These are phyloP conservation scores for Diacronema lutheri DNA, from an alignment of 78 protist species.

Conservation along the genomic window DNA sequence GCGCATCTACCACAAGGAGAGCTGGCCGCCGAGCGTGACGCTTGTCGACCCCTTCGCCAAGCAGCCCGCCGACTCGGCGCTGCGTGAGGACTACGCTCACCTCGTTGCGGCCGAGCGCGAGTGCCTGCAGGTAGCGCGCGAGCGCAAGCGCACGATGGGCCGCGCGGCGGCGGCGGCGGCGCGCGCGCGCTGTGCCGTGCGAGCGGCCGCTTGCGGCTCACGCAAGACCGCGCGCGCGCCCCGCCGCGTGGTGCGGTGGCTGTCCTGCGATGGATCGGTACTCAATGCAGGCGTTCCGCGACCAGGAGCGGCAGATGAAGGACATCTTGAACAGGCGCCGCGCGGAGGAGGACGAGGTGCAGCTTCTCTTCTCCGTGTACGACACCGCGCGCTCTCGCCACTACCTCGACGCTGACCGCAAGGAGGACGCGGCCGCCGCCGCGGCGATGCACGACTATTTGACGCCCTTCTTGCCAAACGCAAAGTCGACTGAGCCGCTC, in stretches of 20 bases:
- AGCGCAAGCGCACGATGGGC: background rate
- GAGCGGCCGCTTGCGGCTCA: no score
- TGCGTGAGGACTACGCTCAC: background rate
- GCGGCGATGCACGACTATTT: slow-evolving; percentile 19
- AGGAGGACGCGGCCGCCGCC: background rate
- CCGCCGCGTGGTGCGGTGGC: background rate
- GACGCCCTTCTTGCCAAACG: slow-evolving; percentile 4
- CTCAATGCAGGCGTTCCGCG: no score
- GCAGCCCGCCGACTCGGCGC: slow-evolving; percentile 7
- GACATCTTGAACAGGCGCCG: background rate
- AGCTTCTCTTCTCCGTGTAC: slow-evolving; percentile 4
- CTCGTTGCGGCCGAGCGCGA: slow-evolving; percentile 23
- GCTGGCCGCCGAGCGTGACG: background rate
- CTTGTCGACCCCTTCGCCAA: slow-evolving; percentile 8
- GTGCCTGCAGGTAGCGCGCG: background rate
- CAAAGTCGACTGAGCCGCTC: background rate
- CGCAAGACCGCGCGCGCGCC: no score
- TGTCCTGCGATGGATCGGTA: no score
- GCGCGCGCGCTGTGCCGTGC: no score
- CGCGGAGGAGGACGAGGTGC: background rate
- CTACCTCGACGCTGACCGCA: background rate
- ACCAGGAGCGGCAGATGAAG: background rate
- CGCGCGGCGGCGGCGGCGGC: no score
- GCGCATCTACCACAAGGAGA: slow-evolving; percentile 1
- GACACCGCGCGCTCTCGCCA: slow-evolving; percentile 19